Percentiles rank a stretch among this genome's conserved stretches.
Conservation (phyloP, 2,329 filamentous ascomycete genomes). For the Phialocephala sp. region DNA sequence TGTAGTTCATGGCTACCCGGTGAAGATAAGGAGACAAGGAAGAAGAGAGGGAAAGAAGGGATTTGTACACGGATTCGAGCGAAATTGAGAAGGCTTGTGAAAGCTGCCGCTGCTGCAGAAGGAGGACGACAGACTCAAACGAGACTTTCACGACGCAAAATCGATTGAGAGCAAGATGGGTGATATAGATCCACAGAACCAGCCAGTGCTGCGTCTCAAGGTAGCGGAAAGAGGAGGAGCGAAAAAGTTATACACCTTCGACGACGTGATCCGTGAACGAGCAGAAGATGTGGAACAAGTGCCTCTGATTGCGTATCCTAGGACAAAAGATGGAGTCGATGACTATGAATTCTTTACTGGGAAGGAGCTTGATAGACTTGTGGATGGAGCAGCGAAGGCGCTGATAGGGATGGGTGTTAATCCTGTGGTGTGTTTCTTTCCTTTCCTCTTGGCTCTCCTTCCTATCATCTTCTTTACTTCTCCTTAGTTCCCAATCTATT, state of each 20-base stretch:
- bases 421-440: slow-evolving; percentile 15
- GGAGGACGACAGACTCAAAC: too few species aligned
- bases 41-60: too few species aligned
- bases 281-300: slow-evolving; percentile 28
- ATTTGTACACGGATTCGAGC: too few species aligned
- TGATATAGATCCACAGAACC: not conserved
- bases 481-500: not conserved
- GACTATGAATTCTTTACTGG: slow-evolving; percentile 35
- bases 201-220: not conserved
- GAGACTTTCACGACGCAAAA: too few species aligned
- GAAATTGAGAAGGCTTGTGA: too few species aligned
- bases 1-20: too few species aligned
- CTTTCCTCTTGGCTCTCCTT: too few species aligned
- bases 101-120: too few species aligned
- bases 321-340: slow-evolving; percentile 24
- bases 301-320: slow-evolving; percentile 33
- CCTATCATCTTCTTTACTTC: not conserved
- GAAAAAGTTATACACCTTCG: slow-evolving; percentile 23
- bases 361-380: slow-evolving; percentile 30
- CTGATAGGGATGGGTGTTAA: slow-evolving; percentile 16
- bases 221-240: not conserved
- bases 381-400: slow-evolving; percentile 32
- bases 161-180: not conserved
- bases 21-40: too few species aligned
- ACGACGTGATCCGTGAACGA: slow-evolving; percentile 30